Conservation (phyloP, 805 yeast species). For the Alloascoidea hylecoeti region DNA sequence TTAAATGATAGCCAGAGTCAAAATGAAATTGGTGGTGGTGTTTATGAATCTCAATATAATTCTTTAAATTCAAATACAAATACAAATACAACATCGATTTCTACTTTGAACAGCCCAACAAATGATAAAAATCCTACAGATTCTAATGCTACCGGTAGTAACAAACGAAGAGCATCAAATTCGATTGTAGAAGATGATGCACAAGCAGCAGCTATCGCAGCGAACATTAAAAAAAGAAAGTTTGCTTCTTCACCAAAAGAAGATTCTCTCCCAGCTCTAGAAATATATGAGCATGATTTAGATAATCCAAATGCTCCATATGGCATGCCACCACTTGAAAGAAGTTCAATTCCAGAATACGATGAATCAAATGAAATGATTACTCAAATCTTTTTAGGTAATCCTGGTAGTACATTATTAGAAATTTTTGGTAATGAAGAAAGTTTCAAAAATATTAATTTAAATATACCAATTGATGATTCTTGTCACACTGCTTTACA, state of each 20-base stretch:
- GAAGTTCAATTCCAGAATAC: constrained; percentile 14
- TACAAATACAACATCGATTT: background rate
- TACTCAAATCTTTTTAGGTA: constrained; percentile 35
- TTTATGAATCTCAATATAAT: background rate
- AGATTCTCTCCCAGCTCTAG: constrained; percentile 6
- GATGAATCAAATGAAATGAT: constrained; percentile 28
- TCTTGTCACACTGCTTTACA: constrained; percentile 89
- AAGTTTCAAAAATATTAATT: constrained; percentile 26
- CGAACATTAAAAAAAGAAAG: too few relatives aligned
- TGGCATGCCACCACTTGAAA: constrained; percentile 21
- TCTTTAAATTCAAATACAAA: background rate
- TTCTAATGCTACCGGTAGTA: background rate
- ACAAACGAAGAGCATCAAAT: background rate
- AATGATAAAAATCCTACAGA: background rate
- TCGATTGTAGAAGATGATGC: background rate
- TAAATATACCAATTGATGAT: constrained; percentile 85
- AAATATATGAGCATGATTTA: constrained; percentile 21
- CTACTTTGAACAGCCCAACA: background rate
- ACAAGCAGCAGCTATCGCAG: too few relatives aligned
- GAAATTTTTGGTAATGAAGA: constrained; percentile 17
- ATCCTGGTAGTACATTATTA: constrained; percentile 18
- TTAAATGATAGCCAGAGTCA: constrained; percentile 9
- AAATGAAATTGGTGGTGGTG: background rate
- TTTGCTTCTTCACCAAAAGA: background rate
- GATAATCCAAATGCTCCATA: constrained; percentile 31